A percentile compares a stretch with the other conserved stretches of the same genome.
Conservation (phyloP, 2,329 filamentous ascomycete species). For the Nemania abortiva region DNA sequence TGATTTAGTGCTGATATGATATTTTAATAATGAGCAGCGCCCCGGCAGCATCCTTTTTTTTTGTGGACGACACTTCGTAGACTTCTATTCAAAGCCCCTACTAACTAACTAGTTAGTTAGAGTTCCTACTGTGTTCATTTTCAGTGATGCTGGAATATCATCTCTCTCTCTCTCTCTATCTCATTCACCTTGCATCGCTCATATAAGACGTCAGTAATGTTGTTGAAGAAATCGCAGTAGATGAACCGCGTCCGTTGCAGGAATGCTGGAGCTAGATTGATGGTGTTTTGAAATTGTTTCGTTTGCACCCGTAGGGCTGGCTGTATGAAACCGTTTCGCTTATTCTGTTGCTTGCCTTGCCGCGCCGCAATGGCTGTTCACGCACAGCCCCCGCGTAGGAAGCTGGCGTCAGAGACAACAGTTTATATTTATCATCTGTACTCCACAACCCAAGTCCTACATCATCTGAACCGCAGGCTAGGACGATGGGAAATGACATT, state of each 20-base stretch:
- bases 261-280: background rate
- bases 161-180: background rate
- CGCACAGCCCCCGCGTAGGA: slow-evolving; percentile 2
- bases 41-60: too few relatives aligned
- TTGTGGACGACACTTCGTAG: background rate
- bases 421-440: background rate
- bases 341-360: background rate
- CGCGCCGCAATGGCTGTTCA: background rate
- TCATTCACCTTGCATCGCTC: background rate
- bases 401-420: background rate
- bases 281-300: background rate
- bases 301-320: slow-evolving; percentile 2
- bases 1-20: background rate
- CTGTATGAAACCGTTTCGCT: background rate
- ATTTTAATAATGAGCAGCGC: background rate
- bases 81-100: too few relatives aligned
- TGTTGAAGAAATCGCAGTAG: background rate
- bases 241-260: background rate
- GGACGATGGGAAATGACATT: background rate
- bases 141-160: background rate
- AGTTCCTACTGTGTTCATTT: too few relatives aligned
- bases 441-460: background rate
- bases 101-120: too few relatives aligned
- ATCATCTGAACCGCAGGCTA: background rate
- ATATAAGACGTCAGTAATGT: background rate